phyloP scores from a whole-genome alignment of 768 basidiomycete species.

The Leccinum sublutescens region DNA sequence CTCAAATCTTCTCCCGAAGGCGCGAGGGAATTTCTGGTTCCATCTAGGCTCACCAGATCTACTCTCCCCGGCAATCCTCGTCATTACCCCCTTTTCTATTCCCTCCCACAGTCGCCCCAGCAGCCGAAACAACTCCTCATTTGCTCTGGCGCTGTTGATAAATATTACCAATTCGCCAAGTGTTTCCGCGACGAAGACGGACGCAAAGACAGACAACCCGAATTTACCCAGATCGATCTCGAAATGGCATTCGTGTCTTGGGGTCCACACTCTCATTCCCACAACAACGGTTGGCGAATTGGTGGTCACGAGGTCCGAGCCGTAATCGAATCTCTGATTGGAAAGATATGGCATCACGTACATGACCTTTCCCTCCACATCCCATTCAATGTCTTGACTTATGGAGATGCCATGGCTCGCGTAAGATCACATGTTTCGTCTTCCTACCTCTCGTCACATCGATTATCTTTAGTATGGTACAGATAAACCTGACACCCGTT shows the following conservation, averaged over 20 bases:
- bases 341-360: slow-evolving; percentile 70
- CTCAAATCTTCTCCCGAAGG: slow-evolving; percentile 93
- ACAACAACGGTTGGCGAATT: slow-evolving; percentile 65
- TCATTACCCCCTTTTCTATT: slow-evolving; percentile 62
- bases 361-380: slow-evolving; percentile 60
- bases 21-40: slow-evolving; percentile 91
- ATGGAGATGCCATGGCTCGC: slow-evolving; percentile 84
- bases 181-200: slow-evolving; percentile 98
- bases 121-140: slow-evolving; percentile 94
- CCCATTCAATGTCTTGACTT: slow-evolving; percentile 81
- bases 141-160: slow-evolving; percentile 84
- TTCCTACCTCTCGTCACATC: slow-evolving; percentile 15
- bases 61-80: slow-evolving; percentile 25
- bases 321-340: slow-evolving; percentile 73
- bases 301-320: slow-evolving; percentile 82
- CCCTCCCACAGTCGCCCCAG: slow-evolving; percentile 92
- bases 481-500: slow-evolving; percentile 93
- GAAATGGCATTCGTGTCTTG: slow-evolving; percentile 96
- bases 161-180: slow-evolving; percentile 89
- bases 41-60: slow-evolving; percentile 54
- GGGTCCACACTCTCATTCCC: slow-evolving; percentile 38
- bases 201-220: slow-evolving; percentile 91
- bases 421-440: slow-evolving; percentile 43
- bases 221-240: slow-evolving; percentile 95
- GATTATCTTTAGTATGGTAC: slow-evolving; percentile 71